Conservation (phyloP, 257 asterid genomes). For the Solanum paucissectum region DNA sequence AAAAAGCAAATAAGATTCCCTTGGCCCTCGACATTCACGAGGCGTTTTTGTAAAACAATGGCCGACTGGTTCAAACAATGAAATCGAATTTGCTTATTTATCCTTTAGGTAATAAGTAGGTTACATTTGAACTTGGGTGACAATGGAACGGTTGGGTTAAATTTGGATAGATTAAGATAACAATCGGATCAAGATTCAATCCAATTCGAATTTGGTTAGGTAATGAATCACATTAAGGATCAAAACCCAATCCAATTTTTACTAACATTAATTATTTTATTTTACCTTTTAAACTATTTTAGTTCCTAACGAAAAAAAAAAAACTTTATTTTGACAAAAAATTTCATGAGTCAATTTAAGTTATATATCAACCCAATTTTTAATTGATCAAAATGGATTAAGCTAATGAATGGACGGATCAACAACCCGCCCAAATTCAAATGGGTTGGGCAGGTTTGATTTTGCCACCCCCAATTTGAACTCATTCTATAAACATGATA, state of each 20-base stretch:
- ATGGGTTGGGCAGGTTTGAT: fast-evolving
- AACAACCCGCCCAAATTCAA: not conserved
- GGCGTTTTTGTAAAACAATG: not conserved
- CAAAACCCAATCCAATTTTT: fast-evolving
- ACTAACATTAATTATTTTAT: no score
- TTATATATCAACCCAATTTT: no score
- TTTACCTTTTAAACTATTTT: not conserved
- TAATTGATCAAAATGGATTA: not conserved
- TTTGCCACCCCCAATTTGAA: not conserved
- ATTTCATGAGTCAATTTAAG: not conserved
- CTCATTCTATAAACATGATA: not conserved
- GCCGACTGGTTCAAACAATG: not conserved
- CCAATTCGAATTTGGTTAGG: fast-evolving
- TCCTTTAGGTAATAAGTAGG: not conserved
- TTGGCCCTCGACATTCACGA: not conserved
- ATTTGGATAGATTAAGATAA: no score
- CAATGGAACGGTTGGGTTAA: fast-evolving
- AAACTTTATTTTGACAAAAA: no score
- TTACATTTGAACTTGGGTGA: not conserved
- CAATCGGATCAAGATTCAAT: fast-evolving
- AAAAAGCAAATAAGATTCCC: not conserved
- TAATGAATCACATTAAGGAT: fast-evolving
- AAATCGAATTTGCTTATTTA: not conserved
- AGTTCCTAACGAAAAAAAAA: not conserved
- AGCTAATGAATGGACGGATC: no score